A percentile compares a stretch with the other conserved stretches of the same genome.
Evolutionary conservation across 495 filamentous ascomycete species (phyloP).

Genomic region (Endocarpon pusillum): DNA sequence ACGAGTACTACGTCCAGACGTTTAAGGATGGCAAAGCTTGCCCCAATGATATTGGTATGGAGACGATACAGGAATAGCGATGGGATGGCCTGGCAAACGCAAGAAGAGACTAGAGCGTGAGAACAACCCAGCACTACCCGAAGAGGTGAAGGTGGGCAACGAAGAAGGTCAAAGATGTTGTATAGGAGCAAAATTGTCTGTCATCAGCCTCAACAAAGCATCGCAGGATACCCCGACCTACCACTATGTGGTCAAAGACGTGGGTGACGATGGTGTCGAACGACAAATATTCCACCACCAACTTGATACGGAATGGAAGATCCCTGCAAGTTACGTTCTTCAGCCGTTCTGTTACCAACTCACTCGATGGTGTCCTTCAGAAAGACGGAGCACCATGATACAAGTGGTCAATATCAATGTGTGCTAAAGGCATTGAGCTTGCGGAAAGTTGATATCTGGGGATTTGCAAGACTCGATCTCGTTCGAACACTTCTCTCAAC

Average conservation of each 20-base stretch:
- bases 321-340: too few species aligned
- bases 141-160: slow-evolving; percentile 74
- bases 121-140: slow-evolving; percentile 66
- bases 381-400: slow-evolving; percentile 93
- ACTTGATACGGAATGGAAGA: too few species aligned
- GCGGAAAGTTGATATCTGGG: slow-evolving; percentile 86
- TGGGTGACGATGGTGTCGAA: too few species aligned
- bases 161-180: slow-evolving; percentile 64
- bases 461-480: slow-evolving; percentile 95
- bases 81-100: slow-evolving; percentile 58
- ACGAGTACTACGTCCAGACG: slow-evolving; percentile 57
- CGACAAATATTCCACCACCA: too few species aligned
- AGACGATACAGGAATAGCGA: slow-evolving; percentile 68
- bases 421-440: slow-evolving; percentile 74
- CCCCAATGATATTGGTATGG: slow-evolving; percentile 75
- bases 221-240: slow-evolving; percentile 90
- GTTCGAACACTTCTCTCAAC: slow-evolving; percentile 80
- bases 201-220: slow-evolving; percentile 69
- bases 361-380: slow-evolving; percentile 75
- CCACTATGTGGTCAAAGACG: slow-evolving; percentile 45
- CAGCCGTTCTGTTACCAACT: too few species aligned
- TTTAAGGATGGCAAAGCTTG: slow-evolving; percentile 79
- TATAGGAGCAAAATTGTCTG: slow-evolving; percentile 77
- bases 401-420: slow-evolving; percentile 96
- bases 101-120: slow-evolving; percentile 63